Evolutionary conservation across 2,329 filamentous ascomycete species (phyloP), one percentile per base, ranked within the genome.

Genomic region (Microcyclosporella mali): DNA sequence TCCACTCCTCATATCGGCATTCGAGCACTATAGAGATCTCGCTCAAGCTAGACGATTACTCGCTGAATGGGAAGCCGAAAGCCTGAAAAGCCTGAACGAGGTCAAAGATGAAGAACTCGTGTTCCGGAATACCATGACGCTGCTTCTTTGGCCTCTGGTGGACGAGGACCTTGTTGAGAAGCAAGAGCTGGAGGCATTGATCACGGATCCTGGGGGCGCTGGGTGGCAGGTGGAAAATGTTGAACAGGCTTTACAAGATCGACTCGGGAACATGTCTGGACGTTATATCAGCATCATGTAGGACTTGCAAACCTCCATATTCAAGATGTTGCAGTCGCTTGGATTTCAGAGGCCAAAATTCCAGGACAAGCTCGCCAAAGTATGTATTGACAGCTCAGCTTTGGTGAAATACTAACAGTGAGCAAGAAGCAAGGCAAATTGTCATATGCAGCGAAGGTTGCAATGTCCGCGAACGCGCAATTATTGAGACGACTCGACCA

Each of bases 31-130:
- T 18, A n/a, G 40, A 34, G 40, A 47, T 4, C 9, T 31, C n/a
- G 3, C 4, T 9, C 17, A 40, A 21, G 19, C 27, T 10, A 16
- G 17, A 3, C 21, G 33, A 14, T n/a, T 19, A 3, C 11, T 46
- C 10, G 15, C 14, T 8, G 31, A 42, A 16, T 46, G 41, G 37
- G 43, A 46, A 15, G 18, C n/a, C n/a, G 42, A 48, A 25, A 21
- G 28, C n/a, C 17, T 31, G 1, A 43, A 42, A 27, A 10, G 18
- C 15, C 37, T 33, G 38, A 41, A 42, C 28, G 37, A 45, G 10
- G 27, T 49, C 19, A 46, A 43, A 37, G 38, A 46, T 25, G 42
- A 45, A 14, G 18, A 49, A n/a, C n/a, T 42, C n/a, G 12, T 33
- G n/a, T 49, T 41, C 15, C 16, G 21, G 3, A 30, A 36, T 8